phyloP scores from a whole-genome alignment of 805 yeast genomes.

The Danielia reshetovae region DNA sequence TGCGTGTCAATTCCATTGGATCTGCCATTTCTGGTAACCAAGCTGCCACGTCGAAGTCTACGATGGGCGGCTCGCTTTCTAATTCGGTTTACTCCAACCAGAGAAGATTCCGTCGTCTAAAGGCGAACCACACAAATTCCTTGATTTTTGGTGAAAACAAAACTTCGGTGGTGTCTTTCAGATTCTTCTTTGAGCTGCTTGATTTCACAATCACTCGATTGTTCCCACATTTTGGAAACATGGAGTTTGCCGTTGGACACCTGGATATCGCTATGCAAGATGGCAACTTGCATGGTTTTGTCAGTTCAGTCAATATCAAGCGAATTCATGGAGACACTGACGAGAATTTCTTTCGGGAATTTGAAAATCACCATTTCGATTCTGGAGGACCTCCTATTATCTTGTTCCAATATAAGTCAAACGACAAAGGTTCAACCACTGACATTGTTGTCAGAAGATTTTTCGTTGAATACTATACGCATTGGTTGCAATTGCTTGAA shows the following conservation, averaged over 20 bases:
- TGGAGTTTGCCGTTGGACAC: conserved; percentile 12
- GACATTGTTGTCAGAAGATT: conserved; percentile 47
- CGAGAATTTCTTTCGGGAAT: conserved; percentile 21
- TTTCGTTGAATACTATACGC: conserved; percentile 54
- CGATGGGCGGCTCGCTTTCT: background rate
- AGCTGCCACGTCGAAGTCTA: background rate
- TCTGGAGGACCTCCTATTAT: conserved; percentile 19
- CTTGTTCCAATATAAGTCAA: conserved; percentile 16
- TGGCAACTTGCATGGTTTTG: conserved; percentile 21
- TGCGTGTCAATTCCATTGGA: background rate
- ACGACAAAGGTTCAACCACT: conserved; percentile 29
- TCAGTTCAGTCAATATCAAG: conserved; percentile 15
- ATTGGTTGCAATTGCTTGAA: conserved; percentile 50
- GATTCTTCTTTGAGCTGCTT: conserved; percentile 19
- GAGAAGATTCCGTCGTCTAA: conserved; percentile 9
- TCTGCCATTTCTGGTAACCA: background rate
- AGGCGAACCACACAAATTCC: background rate
- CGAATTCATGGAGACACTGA: conserved; percentile 4
- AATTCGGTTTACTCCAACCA: conserved; percentile 9
- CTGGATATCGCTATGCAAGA: conserved; percentile 15
- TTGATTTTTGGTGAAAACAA: conserved; percentile 8
- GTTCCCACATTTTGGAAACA: conserved; percentile 24
- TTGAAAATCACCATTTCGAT: conserved; percentile 10
- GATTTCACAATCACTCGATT: conserved; percentile 16
- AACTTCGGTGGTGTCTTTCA: conserved; percentile 38